Evolutionary conservation across 441 rosid genomes (phyloP).

Genomic region (Gossypium gossypioides): DNA sequence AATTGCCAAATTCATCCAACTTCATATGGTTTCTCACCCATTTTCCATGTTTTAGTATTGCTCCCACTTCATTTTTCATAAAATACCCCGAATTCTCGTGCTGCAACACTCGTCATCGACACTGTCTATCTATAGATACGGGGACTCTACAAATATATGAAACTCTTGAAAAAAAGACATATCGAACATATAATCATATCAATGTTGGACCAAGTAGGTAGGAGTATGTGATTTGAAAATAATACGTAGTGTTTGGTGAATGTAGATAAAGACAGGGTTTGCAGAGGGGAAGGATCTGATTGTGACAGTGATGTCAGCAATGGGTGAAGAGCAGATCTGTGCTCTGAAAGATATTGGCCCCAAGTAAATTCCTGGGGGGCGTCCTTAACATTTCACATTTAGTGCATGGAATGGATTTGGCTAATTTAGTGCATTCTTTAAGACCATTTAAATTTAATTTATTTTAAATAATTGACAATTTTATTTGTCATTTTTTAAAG

Average conservation of each 20-base stretch:
- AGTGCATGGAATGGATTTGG: not conserved
- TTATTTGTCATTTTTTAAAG: not conserved
- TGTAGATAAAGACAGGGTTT: slow-evolving; percentile 73
- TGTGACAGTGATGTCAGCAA: slow-evolving; percentile 74
- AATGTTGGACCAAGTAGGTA: too few relatives aligned
- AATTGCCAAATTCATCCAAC: not conserved
- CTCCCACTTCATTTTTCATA: too few relatives aligned
- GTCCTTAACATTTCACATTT: too few relatives aligned
- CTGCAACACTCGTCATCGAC: too few relatives aligned
- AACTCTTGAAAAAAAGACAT: too few relatives aligned
- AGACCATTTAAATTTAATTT: not conserved
- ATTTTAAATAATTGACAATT: not conserved
- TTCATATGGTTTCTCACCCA: not conserved
- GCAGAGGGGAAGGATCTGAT: slow-evolving; percentile 69
- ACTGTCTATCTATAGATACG: too few relatives aligned
- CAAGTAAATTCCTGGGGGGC: slow-evolving; percentile 21
- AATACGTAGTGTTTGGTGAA: slow-evolving; percentile 46
- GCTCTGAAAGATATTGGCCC: slow-evolving; percentile 85
- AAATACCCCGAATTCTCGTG: too few relatives aligned
- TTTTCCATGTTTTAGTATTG: too few relatives aligned
- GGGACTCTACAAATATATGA: too few relatives aligned
- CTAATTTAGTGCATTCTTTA: not conserved
- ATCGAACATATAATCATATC: too few relatives aligned
- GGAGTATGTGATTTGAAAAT: slow-evolving; percentile 20
- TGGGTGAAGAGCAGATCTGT: slow-evolving; percentile 92